Conservation (phyloP, 2,329 filamentous ascomycete genomes). For the Colletotrichum lindemuthianum region DNA sequence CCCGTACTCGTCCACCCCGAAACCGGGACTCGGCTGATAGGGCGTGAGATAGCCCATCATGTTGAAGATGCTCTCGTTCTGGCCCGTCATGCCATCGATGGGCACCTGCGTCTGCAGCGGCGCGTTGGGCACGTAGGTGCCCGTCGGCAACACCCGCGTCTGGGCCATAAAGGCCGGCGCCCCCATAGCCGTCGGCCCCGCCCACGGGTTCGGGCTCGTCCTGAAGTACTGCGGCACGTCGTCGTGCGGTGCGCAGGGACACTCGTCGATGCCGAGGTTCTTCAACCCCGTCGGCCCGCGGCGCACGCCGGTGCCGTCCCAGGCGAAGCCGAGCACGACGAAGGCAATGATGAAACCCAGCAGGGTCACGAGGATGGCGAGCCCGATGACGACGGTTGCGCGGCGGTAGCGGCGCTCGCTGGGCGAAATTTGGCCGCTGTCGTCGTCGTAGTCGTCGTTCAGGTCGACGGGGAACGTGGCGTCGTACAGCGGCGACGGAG, state of each 20-base stretch:
- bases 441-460: slow-evolving; percentile 10
- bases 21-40: slow-evolving; percentile 77
- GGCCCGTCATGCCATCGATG: slow-evolving; percentile 65
- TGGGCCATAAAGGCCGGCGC: slow-evolving; percentile 76
- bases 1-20: slow-evolving; percentile 78
- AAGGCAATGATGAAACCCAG: slow-evolving; percentile 49
- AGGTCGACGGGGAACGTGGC: slow-evolving; percentile 25
- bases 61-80: slow-evolving; percentile 74
- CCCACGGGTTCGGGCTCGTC: slow-evolving; percentile 67
- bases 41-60: slow-evolving; percentile 76
- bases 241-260: slow-evolving; percentile 44
- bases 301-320: slow-evolving; percentile 32
- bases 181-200: slow-evolving; percentile 77
- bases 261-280: slow-evolving; percentile 32
- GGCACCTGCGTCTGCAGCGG: slow-evolving; percentile 78
- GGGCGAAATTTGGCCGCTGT: slow-evolving; percentile 1
- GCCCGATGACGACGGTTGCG: slow-evolving; percentile 19
- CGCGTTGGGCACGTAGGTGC: slow-evolving; percentile 72
- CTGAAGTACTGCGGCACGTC: slow-evolving; percentile 72
- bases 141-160: slow-evolving; percentile 73
- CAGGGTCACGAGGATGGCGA: slow-evolving; percentile 43
- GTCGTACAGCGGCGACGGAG: slow-evolving; percentile 7
- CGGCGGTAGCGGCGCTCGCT: slow-evolving; percentile 14
- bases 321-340: slow-evolving; percentile 47
- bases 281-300: slow-evolving; percentile 38